Base-by-base conservation (phyloP, 208 protist species). In the Phytomonas serpens region DNA sequence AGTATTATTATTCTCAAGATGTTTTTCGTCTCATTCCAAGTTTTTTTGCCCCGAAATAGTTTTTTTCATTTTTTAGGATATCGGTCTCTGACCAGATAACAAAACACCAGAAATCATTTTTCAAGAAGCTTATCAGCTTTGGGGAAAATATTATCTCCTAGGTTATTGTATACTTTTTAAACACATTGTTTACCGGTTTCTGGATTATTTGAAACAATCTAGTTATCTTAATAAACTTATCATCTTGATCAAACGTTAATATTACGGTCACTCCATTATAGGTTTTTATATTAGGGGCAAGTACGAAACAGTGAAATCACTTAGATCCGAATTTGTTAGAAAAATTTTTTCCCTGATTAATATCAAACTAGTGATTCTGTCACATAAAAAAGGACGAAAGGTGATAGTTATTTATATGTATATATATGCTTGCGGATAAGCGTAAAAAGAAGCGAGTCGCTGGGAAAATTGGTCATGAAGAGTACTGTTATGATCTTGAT, bases 401-500 rank as follows among this genome's bases (percentile, higher is more conserved):
- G 40, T 23, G 40, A 51, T 51, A 51, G 9, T 31, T 23, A 57
- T 57, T 27, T 57, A 57, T 57, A 57, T 57, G 47, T 27, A 69
- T 19, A 31, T 83, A 79, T 69, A 77, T 92, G 76, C 83, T 89
- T 13, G 73, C 86, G 30, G 86, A 78, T 10, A 74, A 86, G 7
- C 81, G 83, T 27, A 85, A 86, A 71, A 78, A 80, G 69, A 82
- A 92, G 74, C 75, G 78, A 72, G 65, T 93, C 33, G 76, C 86
- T 19, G 90, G 82, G 23, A 95, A 95, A 64, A 93, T 95, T 77
- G 87, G 87, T 23, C 90, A 95, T 70, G 81, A 85, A 16, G 88
- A 93, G 63, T 89, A 87, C 63, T 70, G 84, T 30, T 95, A 95
- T 74, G 64, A 81, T 19, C 77, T 95, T 11, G 77, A 80, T 61